These are phyloP conservation scores for Gracilaria domingensis DNA, from an alignment of 23 red algal genomes.

Conservation along the genomic window DNA sequence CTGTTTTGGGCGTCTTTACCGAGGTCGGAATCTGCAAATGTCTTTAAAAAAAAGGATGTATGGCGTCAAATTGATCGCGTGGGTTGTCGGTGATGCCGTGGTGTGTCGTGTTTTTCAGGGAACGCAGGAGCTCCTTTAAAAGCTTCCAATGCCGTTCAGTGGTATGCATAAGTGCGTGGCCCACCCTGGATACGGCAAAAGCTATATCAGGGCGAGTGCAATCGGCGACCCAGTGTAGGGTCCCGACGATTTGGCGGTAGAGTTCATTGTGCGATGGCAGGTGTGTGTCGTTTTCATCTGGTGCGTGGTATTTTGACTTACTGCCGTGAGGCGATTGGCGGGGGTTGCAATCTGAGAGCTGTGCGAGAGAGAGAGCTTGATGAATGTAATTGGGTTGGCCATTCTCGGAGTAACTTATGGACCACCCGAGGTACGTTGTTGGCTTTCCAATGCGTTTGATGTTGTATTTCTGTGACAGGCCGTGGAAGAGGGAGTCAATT, in stretches of 20 bases:
- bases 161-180: neutral
- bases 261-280: neutral
- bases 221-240: neutral
- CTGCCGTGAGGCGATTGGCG: neutral
- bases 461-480: conserved; percentile 6
- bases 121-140: neutral
- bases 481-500: neutral
- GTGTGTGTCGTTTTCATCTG: neutral
- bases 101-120: conserved; percentile 1
- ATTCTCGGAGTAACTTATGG: neutral
- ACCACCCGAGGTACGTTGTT: neutral
- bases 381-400: conserved; percentile 3
- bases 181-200: neutral
- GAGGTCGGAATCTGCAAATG: conserved; percentile 27
- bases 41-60: neutral
- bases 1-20: neutral
- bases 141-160: neutral
- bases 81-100: neutral
- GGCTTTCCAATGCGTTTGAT: neutral
- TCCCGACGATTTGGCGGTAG: neutral
- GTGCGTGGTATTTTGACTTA: neutral
- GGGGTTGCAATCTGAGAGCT: conserved; percentile 6
- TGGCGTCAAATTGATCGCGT: neutral
- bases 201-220: conserved; percentile 5
- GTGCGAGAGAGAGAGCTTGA: neutral